phyloP scores from a whole-genome alignment of 139 green algal species.

The Tetradesmus obliquus region DNA sequence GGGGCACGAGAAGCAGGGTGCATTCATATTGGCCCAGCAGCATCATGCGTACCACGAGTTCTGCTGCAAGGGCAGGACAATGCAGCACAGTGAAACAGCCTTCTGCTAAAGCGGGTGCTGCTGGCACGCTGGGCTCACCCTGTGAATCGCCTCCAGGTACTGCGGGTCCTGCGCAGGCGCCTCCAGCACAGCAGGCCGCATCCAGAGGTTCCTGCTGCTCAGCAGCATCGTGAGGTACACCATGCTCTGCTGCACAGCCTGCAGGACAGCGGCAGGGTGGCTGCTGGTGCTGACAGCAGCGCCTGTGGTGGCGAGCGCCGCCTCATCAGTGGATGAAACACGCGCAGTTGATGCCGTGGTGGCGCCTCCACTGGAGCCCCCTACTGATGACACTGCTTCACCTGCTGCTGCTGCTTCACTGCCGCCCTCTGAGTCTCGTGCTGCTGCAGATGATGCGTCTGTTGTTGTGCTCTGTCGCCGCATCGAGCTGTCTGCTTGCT shows the following conservation, averaged over 20 bases:
- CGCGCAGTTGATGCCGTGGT: not conserved
- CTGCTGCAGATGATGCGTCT: not conserved
- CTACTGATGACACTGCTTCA: not conserved
- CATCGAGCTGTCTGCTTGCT: not conserved
- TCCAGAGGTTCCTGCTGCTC: constrained; percentile 39
- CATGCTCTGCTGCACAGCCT: constrained; percentile 27
- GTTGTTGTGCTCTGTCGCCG: not conserved
- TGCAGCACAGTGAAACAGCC: not conserved
- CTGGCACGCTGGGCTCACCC: not conserved
- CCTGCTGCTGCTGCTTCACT: not conserved
- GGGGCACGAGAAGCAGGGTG: not conserved
- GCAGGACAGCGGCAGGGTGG: not conserved
- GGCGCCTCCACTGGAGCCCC: not conserved
- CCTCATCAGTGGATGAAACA: not conserved
- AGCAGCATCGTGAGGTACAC: constrained; percentile 36
- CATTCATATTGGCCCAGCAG: not conserved
- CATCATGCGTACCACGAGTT: not conserved
- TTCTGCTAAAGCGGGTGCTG: not conserved
- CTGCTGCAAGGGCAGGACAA: not conserved
- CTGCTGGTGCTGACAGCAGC: not conserved
- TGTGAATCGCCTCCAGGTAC: constrained; percentile 43
- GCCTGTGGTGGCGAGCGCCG: not conserved
- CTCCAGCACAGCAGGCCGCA: constrained; percentile 42
- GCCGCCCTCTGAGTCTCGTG: not conserved
- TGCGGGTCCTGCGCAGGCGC: constrained; percentile 41